These are phyloP conservation scores for Magnolia sinica DNA, from an alignment of 164 flowering plant genomes.

Conservation along the genomic window DNA sequence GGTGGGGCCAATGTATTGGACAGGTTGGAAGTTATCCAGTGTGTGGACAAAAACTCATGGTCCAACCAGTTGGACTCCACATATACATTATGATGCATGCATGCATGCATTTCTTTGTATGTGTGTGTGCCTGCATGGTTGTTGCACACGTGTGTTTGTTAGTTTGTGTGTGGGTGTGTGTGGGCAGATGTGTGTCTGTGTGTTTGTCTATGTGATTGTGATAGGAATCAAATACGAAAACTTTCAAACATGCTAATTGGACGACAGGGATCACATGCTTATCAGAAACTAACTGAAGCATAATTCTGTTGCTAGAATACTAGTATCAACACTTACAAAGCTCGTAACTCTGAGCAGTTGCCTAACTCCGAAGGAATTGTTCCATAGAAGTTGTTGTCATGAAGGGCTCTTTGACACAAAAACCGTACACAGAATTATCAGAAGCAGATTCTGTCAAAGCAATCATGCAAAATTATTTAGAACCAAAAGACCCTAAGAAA, in stretches of 20 bases:
- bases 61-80: too few relatives aligned
- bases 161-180: too few relatives aligned
- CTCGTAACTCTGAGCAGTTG: slow-evolving; percentile 73
- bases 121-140: too few relatives aligned
- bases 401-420: slow-evolving; percentile 53
- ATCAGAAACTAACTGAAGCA: background rate
- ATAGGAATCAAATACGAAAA: background rate
- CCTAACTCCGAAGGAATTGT: slow-evolving; percentile 74
- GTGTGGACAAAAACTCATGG: too few relatives aligned
- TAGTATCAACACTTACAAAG: slow-evolving; percentile 50
- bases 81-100: too few relatives aligned
- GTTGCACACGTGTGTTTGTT: too few relatives aligned
- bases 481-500: slow-evolving; percentile 4
- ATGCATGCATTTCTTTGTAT: too few relatives aligned
- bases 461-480: slow-evolving; percentile 3
- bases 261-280: background rate
- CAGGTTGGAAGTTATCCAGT: too few relatives aligned
- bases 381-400: slow-evolving; percentile 82
- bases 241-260: background rate
- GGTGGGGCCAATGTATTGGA: too few relatives aligned
- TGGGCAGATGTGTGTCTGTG: too few relatives aligned
- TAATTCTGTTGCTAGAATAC: slow-evolving; percentile 1
- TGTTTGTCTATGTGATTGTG: too few relatives aligned
- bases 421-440: slow-evolving; percentile 13
- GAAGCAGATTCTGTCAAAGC: background rate